phyloP scores from a whole-genome alignment of 2,329 filamentous ascomycete genomes.

The Alternaria conjuncta region DNA sequence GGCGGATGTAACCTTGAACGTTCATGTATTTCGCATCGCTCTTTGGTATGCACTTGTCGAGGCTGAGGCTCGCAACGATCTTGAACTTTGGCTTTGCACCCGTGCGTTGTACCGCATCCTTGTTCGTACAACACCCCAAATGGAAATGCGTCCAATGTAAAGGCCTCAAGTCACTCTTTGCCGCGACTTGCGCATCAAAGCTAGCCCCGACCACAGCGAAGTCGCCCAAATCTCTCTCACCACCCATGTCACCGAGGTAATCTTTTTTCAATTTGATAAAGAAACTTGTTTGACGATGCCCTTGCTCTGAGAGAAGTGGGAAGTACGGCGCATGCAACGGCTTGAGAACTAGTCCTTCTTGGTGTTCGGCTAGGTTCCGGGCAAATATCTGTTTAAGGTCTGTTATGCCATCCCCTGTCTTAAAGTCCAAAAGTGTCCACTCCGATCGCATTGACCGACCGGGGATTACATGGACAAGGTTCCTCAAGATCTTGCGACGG shows the following conservation, averaged over 20 bases:
- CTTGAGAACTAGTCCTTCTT: constrained; percentile 84
- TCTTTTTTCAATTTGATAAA: constrained; percentile 92
- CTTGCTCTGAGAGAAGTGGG: constrained; percentile 34
- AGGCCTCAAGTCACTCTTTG: constrained; percentile 59
- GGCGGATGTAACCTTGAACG: constrained; percentile 47
- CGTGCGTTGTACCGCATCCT: constrained; percentile 61
- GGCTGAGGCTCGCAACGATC: constrained; percentile 65
- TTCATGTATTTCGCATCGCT: constrained; percentile 54
- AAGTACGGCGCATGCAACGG: constrained; percentile 79
- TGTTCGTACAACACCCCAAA: constrained; percentile 77
- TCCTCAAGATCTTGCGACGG: constrained; percentile 65
- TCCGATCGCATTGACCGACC: constrained; percentile 73
- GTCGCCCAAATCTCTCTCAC: constrained; percentile 70
- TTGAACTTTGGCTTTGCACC: constrained; percentile 65
- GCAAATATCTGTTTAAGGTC: constrained; percentile 62
- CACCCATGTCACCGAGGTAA: constrained; percentile 78
- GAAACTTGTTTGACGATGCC: constrained; percentile 43
- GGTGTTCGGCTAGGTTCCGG: constrained; percentile 66
- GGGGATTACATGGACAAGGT: constrained; percentile 60
- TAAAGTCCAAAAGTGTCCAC: constrained; percentile 72
- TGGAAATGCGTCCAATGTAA: constrained; percentile 82
- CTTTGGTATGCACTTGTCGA: constrained; percentile 54
- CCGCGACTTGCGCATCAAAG: constrained; percentile 70
- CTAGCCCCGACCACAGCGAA: constrained; percentile 79
- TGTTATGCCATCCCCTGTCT: constrained; percentile 35